These are phyloP conservation scores for Plicaturopsis crispa DNA, from an alignment of 768 basidiomycete species.

Conservation along the genomic window DNA sequence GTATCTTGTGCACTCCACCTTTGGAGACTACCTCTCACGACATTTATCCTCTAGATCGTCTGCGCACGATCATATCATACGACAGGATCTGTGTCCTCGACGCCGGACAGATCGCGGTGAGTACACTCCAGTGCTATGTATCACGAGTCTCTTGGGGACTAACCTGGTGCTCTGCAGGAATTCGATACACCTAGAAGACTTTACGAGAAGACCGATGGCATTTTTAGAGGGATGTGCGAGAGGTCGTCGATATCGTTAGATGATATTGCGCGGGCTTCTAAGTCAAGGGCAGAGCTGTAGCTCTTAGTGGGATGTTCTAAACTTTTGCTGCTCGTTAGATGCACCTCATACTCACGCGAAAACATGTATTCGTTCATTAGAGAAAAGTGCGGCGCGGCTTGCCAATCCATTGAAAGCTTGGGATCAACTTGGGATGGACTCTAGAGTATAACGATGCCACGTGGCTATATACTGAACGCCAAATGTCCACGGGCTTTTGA, in stretches of 20 bases:
- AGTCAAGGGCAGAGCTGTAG: background rate
- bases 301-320: too few relatives aligned
- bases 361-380: too few relatives aligned
- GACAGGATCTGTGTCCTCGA: conserved; percentile 35
- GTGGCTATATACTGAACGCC: too few relatives aligned
- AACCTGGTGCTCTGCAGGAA: conserved; percentile 30
- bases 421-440: too few relatives aligned
- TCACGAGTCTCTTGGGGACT: background rate
- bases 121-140: conserved; percentile 21
- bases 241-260: conserved; percentile 39
- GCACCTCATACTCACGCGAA: too few relatives aligned
- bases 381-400: too few relatives aligned
- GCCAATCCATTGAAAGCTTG: too few relatives aligned
- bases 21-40: background rate
- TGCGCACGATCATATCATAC: conserved; percentile 62
- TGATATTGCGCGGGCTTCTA: conserved; percentile 26
- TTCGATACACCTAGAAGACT: conserved; percentile 50
- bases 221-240: conserved; percentile 60
- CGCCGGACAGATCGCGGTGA: conserved; percentile 7
- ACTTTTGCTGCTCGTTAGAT: too few relatives aligned
- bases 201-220: conserved; percentile 35
- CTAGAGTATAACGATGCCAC: too few relatives aligned
- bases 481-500: too few relatives aligned
- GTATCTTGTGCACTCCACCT: conserved; percentile 18
- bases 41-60: conserved; percentile 41